A percentile compares a stretch with the other conserved stretches of the same genome.
Evolutionary conservation across 352 stramenopile species (phyloP).

Genomic region (Globisporangium okanoganense): DNA sequence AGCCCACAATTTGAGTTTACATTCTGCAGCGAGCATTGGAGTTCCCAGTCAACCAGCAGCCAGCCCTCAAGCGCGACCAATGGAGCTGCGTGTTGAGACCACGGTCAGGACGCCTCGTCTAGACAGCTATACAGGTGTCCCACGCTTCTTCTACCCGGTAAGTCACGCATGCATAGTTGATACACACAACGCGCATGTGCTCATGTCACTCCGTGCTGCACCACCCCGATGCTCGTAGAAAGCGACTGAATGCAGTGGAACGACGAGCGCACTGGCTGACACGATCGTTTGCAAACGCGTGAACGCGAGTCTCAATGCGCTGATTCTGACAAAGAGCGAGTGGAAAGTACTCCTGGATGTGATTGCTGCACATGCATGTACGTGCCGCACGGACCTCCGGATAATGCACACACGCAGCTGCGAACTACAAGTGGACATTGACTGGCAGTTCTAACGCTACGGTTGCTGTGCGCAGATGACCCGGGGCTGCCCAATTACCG

Average conservation of each 20-base stretch:
- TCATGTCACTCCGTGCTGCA: not conserved
- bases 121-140: conserved; percentile 21
- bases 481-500: conserved; percentile 22
- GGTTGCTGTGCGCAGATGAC: conserved; percentile 1
- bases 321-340: conserved; percentile 20
- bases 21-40: no score
- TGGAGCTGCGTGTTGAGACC: conserved; percentile 9
- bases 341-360: conserved; percentile 15
- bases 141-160: conserved; percentile 48
- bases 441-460: not conserved
- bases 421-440: conserved; percentile 21
- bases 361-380: conserved; percentile 21
- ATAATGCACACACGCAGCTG: not conserved
- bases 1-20: no score
- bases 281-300: conserved; percentile 11
- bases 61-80: no score
- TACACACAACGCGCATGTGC: no score
- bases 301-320: not conserved
- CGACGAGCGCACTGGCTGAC: conserved; percentile 7
- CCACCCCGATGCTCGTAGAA: no score
- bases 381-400: not conserved
- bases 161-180: conserved; percentile 5
- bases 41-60: no score
- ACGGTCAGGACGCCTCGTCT: not conserved
- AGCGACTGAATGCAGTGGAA: not conserved